Base-by-base conservation (phyloP, 2,329 filamentous ascomycete species). In the Colletotrichum sp. region DNA sequence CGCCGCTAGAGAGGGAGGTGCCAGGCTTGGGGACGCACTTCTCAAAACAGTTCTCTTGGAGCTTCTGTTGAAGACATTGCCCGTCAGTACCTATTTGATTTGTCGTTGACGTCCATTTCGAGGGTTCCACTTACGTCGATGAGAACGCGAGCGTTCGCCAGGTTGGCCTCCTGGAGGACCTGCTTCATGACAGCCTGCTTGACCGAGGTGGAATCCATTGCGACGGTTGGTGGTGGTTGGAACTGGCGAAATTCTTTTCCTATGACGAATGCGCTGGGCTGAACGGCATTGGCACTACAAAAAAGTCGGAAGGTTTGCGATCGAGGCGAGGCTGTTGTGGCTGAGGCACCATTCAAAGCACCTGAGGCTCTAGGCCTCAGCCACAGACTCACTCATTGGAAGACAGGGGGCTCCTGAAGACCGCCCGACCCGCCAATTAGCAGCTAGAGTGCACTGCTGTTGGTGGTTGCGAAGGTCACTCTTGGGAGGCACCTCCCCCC, bases 21-120 rank as follows among this genome's bases (percentile, higher is more conserved):
- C 93, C 93, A 70, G 94, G 93, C 81, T 93, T 92, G 66, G 93
- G 89, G 18, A 96, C 87, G 84, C 94, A 96, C 83, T 92, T 93
- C 62, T 94, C 91, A 87, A 95, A 96, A 88, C 94, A 96, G 85
- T 93, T 92, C 80, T 94, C 90, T 85, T 96, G 95, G 84, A 96
- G 90, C 91, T 94, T 95, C 93, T 95, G 75, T 62, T 62, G 34
- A 16, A 13, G 71, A 30, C 3, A 36, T 38, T 61, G 28, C 2
- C 4, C 36, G 16, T 70, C 15, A 48, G 38, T 32, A n/a, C n/a
- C n/a, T n/a, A 28, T 58, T 38, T 34, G 32, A 24, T 48, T 13
- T 26, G 21, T 10, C 21, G 32, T 15, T 52, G 72, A 70, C 60
- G 66, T 52, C 32, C 43, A 48, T n/a, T 26, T 52, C 30, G n/a